Base-by-base conservation (phyloP, 1,284 basidiomycete genomes). In the Pisolithus thermaeus region DNA sequence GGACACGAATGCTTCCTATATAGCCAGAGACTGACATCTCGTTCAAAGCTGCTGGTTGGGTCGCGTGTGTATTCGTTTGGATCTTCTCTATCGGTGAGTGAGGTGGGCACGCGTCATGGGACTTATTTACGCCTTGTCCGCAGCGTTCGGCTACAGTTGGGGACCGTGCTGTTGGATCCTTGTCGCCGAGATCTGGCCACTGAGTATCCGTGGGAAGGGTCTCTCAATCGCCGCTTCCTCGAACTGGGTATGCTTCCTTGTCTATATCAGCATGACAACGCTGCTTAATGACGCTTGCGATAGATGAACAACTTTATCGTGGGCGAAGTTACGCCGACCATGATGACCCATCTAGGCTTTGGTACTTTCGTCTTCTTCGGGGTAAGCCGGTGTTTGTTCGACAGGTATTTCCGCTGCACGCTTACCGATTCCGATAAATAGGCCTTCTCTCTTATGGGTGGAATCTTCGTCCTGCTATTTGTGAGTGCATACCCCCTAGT, bases 301-400 rank as follows among this genome's bases (percentile, higher is more conserved):
- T n/a, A 83, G 83, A 85, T 87, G 83, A 85, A 86, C 65, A 86
- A 85, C 64, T 87, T 85, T 65, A 86, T 86, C 56, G 80, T 80
- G 76, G 59, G 59, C 72, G 62, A 81, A 69, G 81, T 85, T 8
- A 86, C 83, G 4, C 83, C 83, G 2, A 74, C 77, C 0, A 86
- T 86, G 83, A 62, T 82, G 52, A 56, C 64, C 14, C 69, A 83
- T 43, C 67, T 85, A 25, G 66, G 73, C 20, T 85, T 78, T 58
- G 83, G 82, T 7, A 87, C 83, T 0, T 86, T 86, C 58, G 70
- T 87, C 39, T 84, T 85, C 70, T 85, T 85, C 59, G 83, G 83
- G 35, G 78, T 83, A 65, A 53, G 76, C 12, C 58, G 14, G 12
- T 22, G 20, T 51, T 20, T 45, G 7, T 14, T 14, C 53, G 9